Evolutionary conservation across 148 eudicot species (phyloP).

Genomic region (Camellia sinensis): DNA sequence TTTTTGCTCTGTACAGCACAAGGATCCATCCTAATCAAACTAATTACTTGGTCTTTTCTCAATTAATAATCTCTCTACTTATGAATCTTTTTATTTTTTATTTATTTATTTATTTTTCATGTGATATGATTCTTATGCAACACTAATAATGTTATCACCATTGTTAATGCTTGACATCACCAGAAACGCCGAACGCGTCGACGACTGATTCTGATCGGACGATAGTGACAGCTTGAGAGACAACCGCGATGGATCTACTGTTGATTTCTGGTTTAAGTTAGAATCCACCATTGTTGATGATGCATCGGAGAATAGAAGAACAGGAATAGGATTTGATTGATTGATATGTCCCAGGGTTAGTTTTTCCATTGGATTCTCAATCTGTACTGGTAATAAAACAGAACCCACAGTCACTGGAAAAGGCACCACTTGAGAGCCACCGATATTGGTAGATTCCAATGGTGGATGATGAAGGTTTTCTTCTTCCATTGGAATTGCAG

Average conservation of each 20-base stretch:
- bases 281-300: slow-evolving; percentile 29
- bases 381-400: slow-evolving; percentile 21
- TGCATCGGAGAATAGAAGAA: slow-evolving; percentile 17
- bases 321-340: slow-evolving; percentile 23
- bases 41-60: slow-evolving; percentile 21
- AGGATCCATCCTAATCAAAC: slow-evolving; percentile 25
- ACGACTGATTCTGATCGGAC: slow-evolving; percentile 22
- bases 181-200: slow-evolving; percentile 31
- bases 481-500: slow-evolving; percentile 33
- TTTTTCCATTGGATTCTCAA: slow-evolving; percentile 24
- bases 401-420: slow-evolving; percentile 27
- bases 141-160: slow-evolving; percentile 51
- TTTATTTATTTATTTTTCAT: background rate
- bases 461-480: slow-evolving; percentile 20
- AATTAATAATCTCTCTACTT: slow-evolving; percentile 9
- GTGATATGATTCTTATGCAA: slow-evolving; percentile 26
- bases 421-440: slow-evolving; percentile 27
- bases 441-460: slow-evolving; percentile 11
- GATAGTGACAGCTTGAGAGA: slow-evolving; percentile 67
- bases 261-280: slow-evolving; percentile 29
- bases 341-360: slow-evolving; percentile 12
- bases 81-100: background rate
- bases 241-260: slow-evolving; percentile 28
- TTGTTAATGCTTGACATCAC: slow-evolving; percentile 33
- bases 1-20: slow-evolving; percentile 32